Base-by-base conservation (phyloP, 768 basidiomycete species). In the Lentinula detonsa region DNA sequence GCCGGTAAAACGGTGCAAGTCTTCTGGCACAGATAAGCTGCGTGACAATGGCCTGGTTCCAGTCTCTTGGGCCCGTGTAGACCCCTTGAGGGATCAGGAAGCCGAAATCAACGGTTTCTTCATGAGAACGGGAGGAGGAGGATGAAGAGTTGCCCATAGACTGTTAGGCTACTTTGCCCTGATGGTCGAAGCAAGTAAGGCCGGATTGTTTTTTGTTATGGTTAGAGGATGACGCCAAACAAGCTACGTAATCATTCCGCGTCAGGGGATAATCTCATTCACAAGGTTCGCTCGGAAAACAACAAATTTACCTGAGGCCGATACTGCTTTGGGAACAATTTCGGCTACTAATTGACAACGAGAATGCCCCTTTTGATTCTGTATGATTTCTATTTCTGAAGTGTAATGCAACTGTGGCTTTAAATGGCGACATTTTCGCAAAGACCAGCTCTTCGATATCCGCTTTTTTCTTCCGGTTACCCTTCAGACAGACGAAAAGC, bases 1-100 rank as follows among this genome's bases (percentile, higher is more conserved):
- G 96, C 39, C 94, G 85, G 73, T 98, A 98, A 76, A 98, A 98
- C 1, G 97, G 97, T 0, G 95, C 94, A 45, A 99, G 84, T 68
- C 83, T 88, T 71, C 93, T 87, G 66, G 91, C 87, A 68, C 88
- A 77, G 72, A 99, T 94, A 69, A 96, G 83, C 74, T 91, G 88
- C 63, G 90, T 87, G 64, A 96, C 95, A 62, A 91, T 76, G 58
- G 84, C 73, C 66, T 95, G 91, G 71, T 93, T 94, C 88, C 94
- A 98, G 75, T 98, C 95, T 69, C 83, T 82, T 50, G 83, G 76
- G 23, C 87, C 90, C 18, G 90, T 87, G 77, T 95, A 95, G 64
- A 94, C 84, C 68, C 92, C 93, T 68, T 93, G 90, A 18, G 93
- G 93, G 59, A 82, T 74, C 54, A 95, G 85, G 68, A 78, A 75